Percentiles rank a stretch among this genome's conserved stretches.
Evolutionary conservation across 2,329 filamentous ascomycete genomes (phyloP).

Genomic region (Ampelomyces quisqualis): DNA sequence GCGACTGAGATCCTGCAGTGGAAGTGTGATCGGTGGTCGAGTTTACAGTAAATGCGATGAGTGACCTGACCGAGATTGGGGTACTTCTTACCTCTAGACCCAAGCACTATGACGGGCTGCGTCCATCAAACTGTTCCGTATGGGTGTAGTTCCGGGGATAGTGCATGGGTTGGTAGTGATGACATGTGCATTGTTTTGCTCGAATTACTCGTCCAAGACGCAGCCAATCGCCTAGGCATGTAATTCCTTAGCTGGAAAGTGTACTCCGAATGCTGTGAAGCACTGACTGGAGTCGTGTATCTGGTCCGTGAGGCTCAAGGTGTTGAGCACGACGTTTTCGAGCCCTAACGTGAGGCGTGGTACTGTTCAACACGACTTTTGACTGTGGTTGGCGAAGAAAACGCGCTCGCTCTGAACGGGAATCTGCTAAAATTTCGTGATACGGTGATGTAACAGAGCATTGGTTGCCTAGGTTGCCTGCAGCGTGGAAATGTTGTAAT

Average conservation of each 20-base stretch:
- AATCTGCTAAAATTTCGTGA: background rate
- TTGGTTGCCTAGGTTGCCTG: background rate
- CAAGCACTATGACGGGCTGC: no score
- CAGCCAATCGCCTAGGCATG: no score
- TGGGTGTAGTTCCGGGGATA: no score
- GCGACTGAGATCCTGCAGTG: background rate
- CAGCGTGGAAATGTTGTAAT: slow-evolving; percentile 5
- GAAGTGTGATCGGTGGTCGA: background rate
- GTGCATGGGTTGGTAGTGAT: no score
- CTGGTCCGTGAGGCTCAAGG: background rate
- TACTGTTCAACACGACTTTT: background rate
- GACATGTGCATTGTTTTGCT: no score
- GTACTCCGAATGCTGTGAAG: background rate
- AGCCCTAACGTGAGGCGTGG: background rate
- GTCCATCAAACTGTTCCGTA: no score
- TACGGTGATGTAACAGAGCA: background rate
- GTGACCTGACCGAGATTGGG: no score
- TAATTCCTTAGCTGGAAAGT: background rate
- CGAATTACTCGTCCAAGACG: no score
- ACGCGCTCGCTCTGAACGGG: background rate
- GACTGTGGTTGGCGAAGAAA: background rate
- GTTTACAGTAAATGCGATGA: background rate
- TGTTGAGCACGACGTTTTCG: background rate
- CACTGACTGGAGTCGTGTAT: background rate
- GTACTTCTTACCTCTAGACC: no score